Base-by-base conservation (phyloP, 2,329 filamentous ascomycete species). In the Neopestalotiopsis rosae region DNA sequence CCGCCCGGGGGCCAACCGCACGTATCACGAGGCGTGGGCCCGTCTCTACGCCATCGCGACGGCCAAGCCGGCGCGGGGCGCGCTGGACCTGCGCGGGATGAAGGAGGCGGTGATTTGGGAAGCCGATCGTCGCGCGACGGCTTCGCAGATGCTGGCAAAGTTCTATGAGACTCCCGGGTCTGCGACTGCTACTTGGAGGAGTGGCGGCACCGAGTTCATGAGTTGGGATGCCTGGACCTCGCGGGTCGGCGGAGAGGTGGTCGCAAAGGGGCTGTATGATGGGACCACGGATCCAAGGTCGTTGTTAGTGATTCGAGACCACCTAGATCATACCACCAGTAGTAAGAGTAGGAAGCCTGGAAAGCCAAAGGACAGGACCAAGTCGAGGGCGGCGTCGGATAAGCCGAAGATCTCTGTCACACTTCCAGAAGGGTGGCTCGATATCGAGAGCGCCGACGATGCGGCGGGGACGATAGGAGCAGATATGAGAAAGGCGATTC, bases 41-140 rank as follows among this genome's bases (percentile, higher is more conserved):
- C 12, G 14, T 6, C 42, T 64, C 10, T 32, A 49, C 17, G 28
- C 38, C 20, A 52, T 64, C 24, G 61, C 61, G 13, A 64, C 61
- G 20, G 17, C 34, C 10, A 5, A 14, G n/a, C 40, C 40, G 24
- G 61, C n/a, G 6, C 38, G 28, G 2, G 61, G 61, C 2, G 20
- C n/a, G 24, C 28, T 64, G 38, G 61, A 64, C 40, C 13, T 64
- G 38, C 38, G 61, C 40, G 38, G 40, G 5, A 17, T 64, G 24
- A 45, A 40, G 28, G 61, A 64, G 40, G 38, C 40, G 10, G 24
- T 64, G 14, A 49, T 64, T 20, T 64, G 61, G 61, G 61, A 64
- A 13, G 20, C 38, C 7, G 20, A 32, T 14, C 12, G 28, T 14
- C 61, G 61, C 20, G 61, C 61, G 14, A 49, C 61, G 5, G 61